These are phyloP conservation scores for Sporisorium reilianum DNA, from an alignment of 1,284 basidiomycete genomes.

Conservation along the genomic window DNA sequence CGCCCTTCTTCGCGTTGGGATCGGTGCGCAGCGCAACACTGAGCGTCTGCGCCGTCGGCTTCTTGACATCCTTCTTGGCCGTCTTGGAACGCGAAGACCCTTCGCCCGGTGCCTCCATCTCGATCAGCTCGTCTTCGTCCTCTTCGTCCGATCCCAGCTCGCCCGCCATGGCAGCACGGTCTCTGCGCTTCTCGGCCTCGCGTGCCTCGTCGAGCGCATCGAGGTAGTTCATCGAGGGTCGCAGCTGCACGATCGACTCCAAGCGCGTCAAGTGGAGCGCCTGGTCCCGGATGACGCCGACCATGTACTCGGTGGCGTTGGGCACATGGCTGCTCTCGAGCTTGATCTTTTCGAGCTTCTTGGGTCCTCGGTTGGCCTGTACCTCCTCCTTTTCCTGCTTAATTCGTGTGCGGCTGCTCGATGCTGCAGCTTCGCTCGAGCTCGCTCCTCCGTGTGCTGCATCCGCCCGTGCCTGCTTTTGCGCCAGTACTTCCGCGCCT, in stretches of 20 bases:
- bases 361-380: constrained; percentile 26
- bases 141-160: constrained; percentile 56
- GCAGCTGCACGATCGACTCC: constrained; percentile 60
- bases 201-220: constrained; percentile 61
- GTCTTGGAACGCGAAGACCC: constrained; percentile 35
- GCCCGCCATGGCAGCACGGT: constrained; percentile 48
- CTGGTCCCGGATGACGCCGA: constrained; percentile 62
- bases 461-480: constrained; percentile 50
- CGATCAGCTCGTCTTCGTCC: constrained; percentile 50
- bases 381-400: constrained; percentile 48
- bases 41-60: constrained; percentile 51
- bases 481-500: constrained; percentile 41
- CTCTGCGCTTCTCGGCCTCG: constrained; percentile 54
- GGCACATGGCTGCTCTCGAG: constrained; percentile 63
- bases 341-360: constrained; percentile 62
- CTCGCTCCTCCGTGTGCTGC: constrained; percentile 35
- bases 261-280: constrained; percentile 65
- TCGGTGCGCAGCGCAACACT: constrained; percentile 61
- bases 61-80: constrained; percentile 47
- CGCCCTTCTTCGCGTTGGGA: constrained; percentile 29
- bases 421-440: constrained; percentile 14
- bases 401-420: constrained; percentile 24
- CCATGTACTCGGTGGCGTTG: constrained; percentile 64
- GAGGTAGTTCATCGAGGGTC: constrained; percentile 68
- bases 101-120: constrained; percentile 44